These are phyloP conservation scores for Hawksworthiomyces lignivorus DNA, from an alignment of 2,329 filamentous ascomycete genomes.

Conservation along the genomic window DNA sequence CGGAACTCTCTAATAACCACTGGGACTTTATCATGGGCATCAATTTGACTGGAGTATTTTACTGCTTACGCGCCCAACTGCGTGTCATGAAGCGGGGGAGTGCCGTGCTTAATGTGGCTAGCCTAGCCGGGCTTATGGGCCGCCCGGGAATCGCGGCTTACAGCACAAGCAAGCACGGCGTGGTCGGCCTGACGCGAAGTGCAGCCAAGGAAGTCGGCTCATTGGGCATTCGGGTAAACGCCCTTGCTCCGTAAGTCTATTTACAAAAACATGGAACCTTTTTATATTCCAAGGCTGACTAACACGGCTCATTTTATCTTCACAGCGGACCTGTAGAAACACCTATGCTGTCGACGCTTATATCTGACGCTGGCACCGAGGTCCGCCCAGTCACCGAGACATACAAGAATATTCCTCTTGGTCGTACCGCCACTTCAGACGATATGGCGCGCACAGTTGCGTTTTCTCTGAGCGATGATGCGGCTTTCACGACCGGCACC, in stretches of 20 bases:
- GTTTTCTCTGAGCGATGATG: slow-evolving; percentile 2
- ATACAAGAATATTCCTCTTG: slow-evolving; percentile 2
- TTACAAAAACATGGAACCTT: too few relatives aligned
- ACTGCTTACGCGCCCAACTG: slow-evolving; percentile 33
- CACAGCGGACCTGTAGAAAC: slow-evolving; percentile 2
- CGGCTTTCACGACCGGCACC: not conserved
- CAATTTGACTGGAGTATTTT: slow-evolving; percentile 43
- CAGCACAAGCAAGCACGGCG: slow-evolving; percentile 29
- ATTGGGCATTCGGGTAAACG: slow-evolving; percentile 38
- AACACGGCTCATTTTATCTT: too few relatives aligned
- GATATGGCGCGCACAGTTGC: slow-evolving; percentile 1
- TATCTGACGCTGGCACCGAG: not conserved
- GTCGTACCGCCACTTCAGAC: not conserved
- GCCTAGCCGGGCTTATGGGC: slow-evolving; percentile 19
- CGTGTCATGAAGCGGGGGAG: slow-evolving; percentile 22
- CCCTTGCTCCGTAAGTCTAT: slow-evolving; percentile 15
- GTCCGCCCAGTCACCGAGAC: not conserved
- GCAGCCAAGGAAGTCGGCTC: slow-evolving; percentile 31
- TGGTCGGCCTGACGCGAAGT: too few relatives aligned
- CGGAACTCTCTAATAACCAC: slow-evolving; percentile 38
- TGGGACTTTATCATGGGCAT: slow-evolving; percentile 41
- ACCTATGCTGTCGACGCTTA: slow-evolving; percentile 1
- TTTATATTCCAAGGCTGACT: too few relatives aligned
- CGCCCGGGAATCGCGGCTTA: slow-evolving; percentile 29
- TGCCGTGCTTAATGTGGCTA: slow-evolving; percentile 12